Base-by-base conservation (phyloP, 352 stramenopile species). In the Phytopythium ostracodes region DNA sequence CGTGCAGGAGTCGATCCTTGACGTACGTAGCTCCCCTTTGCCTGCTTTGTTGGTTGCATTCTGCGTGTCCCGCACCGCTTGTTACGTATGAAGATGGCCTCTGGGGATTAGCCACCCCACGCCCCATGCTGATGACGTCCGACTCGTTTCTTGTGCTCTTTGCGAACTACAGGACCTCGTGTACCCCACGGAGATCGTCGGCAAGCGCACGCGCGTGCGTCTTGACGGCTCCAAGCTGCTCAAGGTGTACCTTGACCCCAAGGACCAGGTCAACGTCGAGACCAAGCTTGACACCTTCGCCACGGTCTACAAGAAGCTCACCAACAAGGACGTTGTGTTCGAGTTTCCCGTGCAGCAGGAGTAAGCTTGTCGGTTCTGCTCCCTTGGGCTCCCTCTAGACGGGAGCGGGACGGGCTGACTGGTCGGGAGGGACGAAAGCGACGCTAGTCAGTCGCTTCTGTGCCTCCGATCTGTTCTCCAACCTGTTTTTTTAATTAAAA, bases 301-400 rank as follows among this genome's bases (percentile, higher is more conserved):
- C 65, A 96, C 91, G 62, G 97, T 99, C 65, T 99, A 99, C 93
- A 98, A 98, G 81, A 99, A 99, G 91, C 90, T 99, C 65, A 99
- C 97, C 74, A 99, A 99, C 89, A 99, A 99, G 87, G 95, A 99
- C 73, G 97, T 99, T 82, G 89, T 98, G 66, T 99, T 99, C 72
- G 89, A 98, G 80, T 99, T 99, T 73, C 86, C 87, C 53, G 85
- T 96, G 72, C 72, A 89, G 70, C 75, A 91, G 79, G 87, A 97
- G 76, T 94, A 92, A 87, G 68, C 73, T 56, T 69, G 63, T 67
- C 59, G 68, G 61, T 72, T 62, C 24, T 38, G 22, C 15, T n/a
- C 22, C 14, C 27, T 24, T n/a, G n/a, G n/a, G n/a, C n/a, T n/a
- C n/a, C n/a, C n/a, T n/a, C n/a, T n/a, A n/a, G n/a, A n/a, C n/a